A percentile compares a stretch with the other conserved stretches of the same genome.
These are phyloP conservation scores for Candolleomyces aberdarensis DNA, from an alignment of 768 basidiomycete species.

Conservation along the genomic window DNA sequence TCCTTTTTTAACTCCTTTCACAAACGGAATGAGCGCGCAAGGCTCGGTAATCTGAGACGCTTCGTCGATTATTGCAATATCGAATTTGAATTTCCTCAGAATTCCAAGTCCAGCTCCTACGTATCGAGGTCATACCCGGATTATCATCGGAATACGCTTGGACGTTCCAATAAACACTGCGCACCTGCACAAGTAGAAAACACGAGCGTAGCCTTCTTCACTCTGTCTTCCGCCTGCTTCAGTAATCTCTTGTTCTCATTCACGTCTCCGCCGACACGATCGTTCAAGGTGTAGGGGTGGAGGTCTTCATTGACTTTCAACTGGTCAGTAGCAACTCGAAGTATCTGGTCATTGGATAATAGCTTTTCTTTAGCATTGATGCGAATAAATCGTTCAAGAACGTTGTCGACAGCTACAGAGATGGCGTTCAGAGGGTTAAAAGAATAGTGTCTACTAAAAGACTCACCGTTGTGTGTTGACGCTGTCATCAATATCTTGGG, in stretches of 20 bases:
- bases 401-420: conserved; percentile 65
- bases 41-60: conserved; percentile 72
- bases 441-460: neutral
- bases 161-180: neutral
- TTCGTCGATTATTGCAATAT: conserved; percentile 64
- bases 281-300: conserved; percentile 60
- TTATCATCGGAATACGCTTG: neutral
- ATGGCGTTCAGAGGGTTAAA: neutral
- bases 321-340: conserved; percentile 66
- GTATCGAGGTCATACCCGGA: neutral
- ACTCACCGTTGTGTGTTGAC: conserved; percentile 63
- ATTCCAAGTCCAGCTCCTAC: conserved; percentile 56
- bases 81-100: conserved; percentile 53
- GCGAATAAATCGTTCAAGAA: conserved; percentile 57
- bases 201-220: conserved; percentile 52
- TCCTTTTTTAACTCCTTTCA: conserved; percentile 56
- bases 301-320: conserved; percentile 57
- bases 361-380: conserved; percentile 42
- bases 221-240: conserved; percentile 56
- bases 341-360: conserved; percentile 53
- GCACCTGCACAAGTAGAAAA: conserved; percentile 66
- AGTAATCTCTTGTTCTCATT: conserved; percentile 55
- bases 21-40: conserved; percentile 60
- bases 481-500: conserved; percentile 67
- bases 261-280: conserved; percentile 60